Evolutionary conservation across 495 filamentous ascomycete species (phyloP).

Genomic region (Penicillium lagena): DNA sequence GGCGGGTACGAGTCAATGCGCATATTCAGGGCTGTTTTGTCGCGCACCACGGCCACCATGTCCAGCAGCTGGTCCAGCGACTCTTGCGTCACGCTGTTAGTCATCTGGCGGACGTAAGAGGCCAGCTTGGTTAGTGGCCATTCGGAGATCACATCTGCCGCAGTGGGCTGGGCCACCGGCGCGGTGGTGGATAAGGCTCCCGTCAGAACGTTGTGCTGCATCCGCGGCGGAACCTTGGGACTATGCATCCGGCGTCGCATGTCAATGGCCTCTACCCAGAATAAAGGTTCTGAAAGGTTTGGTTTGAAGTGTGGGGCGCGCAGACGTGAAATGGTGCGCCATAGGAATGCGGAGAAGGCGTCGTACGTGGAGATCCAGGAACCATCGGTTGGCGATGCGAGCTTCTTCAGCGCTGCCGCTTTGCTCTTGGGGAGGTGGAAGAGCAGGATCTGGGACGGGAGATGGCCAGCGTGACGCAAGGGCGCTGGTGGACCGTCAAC

Average conservation of each 20-base stretch:
- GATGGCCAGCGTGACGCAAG: conserved; percentile 22
- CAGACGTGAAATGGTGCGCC: conserved; percentile 24
- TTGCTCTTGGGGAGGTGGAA: conserved; percentile 39
- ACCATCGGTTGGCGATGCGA: conserved; percentile 22
- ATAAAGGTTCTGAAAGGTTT: conserved; percentile 13
- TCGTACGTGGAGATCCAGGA: conserved; percentile 38
- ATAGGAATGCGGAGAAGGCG: conserved; percentile 33
- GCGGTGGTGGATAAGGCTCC: conserved; percentile 12
- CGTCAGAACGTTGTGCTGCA: conserved; percentile 31
- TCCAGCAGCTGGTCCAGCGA: conserved; percentile 18
- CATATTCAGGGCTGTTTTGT: conserved; percentile 24
- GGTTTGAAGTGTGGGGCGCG: conserved; percentile 25
- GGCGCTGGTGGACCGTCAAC: conserved; percentile 25
- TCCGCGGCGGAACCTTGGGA: conserved; percentile 19
- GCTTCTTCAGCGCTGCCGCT: conserved; percentile 29
- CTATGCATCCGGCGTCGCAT: conserved; percentile 30
- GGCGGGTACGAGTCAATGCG: conserved; percentile 12
- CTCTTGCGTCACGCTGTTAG: conserved; percentile 25
- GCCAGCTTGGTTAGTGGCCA: conserved; percentile 29
- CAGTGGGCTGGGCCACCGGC: conserved; percentile 4
- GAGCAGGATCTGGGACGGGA: conserved; percentile 17
- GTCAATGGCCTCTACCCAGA: conserved; percentile 30
- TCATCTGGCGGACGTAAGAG: conserved; percentile 29
- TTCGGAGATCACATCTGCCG: conserved; percentile 26
- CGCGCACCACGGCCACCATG: conserved; percentile 25